These are phyloP conservation scores for Mycena citricolor DNA, from an alignment of 1,284 basidiomycete genomes.

Conservation along the genomic window DNA sequence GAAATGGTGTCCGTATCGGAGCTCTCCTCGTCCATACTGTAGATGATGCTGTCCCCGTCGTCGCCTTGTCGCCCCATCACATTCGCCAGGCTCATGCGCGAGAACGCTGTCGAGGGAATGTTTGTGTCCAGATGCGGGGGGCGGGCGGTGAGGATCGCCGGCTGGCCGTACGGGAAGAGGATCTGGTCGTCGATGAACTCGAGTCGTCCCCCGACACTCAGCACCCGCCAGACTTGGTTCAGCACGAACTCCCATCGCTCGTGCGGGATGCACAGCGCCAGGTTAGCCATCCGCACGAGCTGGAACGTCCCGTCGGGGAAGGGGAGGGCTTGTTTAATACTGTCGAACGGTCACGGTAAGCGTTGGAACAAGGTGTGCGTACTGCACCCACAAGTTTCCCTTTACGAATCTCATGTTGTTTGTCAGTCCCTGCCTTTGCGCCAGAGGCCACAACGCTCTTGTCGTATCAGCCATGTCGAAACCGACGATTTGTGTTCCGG, in stretches of 20 bases:
- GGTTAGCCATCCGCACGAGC: conserved; percentile 66
- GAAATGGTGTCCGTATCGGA: conserved; percentile 24
- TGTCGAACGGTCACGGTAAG: conserved; percentile 29
- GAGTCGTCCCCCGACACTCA: conserved; percentile 58
- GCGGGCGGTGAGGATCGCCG: conserved; percentile 4
- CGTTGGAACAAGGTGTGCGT: not conserved
- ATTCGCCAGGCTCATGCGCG: conserved; percentile 19
- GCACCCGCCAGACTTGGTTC: conserved; percentile 56
- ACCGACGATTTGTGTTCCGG: conserved; percentile 52
- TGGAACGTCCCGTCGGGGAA: conserved; percentile 65
- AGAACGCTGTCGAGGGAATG: conserved; percentile 16
- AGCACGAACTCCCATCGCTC: conserved; percentile 59
- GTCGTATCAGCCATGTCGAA: conserved; percentile 54
- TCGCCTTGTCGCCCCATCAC: conserved; percentile 12
- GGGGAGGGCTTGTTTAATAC: conserved; percentile 54
- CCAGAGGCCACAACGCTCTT: conserved; percentile 37
- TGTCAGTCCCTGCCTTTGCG: conserved; percentile 28
- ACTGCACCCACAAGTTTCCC: conserved; percentile 62
- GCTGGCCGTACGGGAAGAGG: conserved; percentile 53
- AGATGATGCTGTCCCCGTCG: conserved; percentile 22
- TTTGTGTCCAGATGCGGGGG: conserved; percentile 15
- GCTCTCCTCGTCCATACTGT: conserved; percentile 31
- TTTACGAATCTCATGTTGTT: conserved; percentile 55
- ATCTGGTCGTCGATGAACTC: conserved; percentile 74
- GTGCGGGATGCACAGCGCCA: conserved; percentile 58